A percentile compares a stretch with the other conserved stretches of the same genome.
Evolutionary conservation across 106 monocot species (phyloP).

Genomic region (Dendrobium catenatum): DNA sequence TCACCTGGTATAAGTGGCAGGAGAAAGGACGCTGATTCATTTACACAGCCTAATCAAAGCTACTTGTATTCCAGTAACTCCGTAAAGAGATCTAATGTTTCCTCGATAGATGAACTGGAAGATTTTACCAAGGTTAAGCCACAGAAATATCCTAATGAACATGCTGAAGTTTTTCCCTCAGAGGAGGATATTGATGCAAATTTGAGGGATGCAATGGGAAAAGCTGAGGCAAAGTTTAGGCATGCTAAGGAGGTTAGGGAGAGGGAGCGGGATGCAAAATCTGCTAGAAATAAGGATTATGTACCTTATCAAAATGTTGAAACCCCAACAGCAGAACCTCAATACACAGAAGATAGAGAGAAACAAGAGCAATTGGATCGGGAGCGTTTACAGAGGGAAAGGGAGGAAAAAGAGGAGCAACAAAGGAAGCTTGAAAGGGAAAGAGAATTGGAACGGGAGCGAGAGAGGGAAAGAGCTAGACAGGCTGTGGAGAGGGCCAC

Average conservation of each 20-base stretch:
- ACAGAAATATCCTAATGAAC: constrained; percentile 29
- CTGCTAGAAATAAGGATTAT: constrained; percentile 30
- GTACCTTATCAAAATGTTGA: constrained; percentile 34
- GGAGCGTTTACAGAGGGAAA: constrained; percentile 52
- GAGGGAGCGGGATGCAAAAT: constrained; percentile 61
- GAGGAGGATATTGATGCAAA: constrained; percentile 61
- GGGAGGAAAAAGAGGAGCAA: constrained; percentile 66
- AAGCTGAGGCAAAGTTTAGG: constrained; percentile 72
- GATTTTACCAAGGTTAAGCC: constrained; percentile 63
- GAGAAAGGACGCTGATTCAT: constrained; percentile 27
- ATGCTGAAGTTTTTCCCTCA: constrained; percentile 18
- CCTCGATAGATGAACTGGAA: constrained; percentile 65
- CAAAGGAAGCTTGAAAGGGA: constrained; percentile 52
- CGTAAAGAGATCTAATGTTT: constrained; percentile 21
- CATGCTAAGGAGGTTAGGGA: constrained; percentile 85
- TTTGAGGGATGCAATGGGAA: constrained; percentile 78
- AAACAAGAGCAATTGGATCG: constrained; percentile 43
- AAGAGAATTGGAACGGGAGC: constrained; percentile 39
- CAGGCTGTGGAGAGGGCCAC: constrained; percentile 76
- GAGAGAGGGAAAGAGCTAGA: constrained; percentile 54
- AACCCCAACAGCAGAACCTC: constrained; percentile 15
- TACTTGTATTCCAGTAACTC: constrained; percentile 24
- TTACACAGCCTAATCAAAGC: constrained; percentile 18
- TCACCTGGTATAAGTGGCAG: constrained; percentile 10
- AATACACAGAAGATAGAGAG: constrained; percentile 29